phyloP scores from a whole-genome alignment of 2,329 filamentous ascomycete genomes.

The Alternaria sp. region DNA sequence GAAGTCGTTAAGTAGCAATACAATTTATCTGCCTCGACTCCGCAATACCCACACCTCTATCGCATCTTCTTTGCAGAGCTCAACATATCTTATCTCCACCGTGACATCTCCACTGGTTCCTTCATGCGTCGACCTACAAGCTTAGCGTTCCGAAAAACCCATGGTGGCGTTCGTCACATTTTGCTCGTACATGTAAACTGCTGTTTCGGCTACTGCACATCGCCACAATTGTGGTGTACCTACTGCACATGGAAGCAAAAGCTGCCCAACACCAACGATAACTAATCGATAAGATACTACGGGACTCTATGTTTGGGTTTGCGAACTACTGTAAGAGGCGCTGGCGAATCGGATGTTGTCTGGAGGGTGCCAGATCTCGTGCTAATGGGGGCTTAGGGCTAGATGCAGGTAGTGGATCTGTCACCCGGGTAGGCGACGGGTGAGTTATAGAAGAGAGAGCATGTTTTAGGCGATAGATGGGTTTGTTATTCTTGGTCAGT shows the following conservation, averaged over 20 bases:
- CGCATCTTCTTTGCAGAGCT: background rate
- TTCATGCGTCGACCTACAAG: background rate
- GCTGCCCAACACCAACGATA: background rate
- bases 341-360: background rate
- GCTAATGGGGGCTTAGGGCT: background rate
- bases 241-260: background rate
- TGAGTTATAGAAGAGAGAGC: background rate
- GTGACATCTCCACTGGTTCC: background rate
- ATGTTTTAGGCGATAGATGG: background rate
- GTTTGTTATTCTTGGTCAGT: background rate
- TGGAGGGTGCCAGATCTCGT: background rate
- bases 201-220: constrained; percentile 3
- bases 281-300: background rate
- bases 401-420: background rate
- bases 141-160: background rate
- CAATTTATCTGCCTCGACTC: background rate
- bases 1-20: background rate
- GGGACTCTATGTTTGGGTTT: background rate
- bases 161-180: background rate
- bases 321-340: background rate
- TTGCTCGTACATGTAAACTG: background rate
- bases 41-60: background rate
- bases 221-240: background rate
- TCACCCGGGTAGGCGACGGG: background rate
- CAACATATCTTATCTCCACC: background rate